phyloP scores from a whole-genome alignment of 2,329 filamentous ascomycete species.

The Phaeosphaeriaceae sp. region DNA sequence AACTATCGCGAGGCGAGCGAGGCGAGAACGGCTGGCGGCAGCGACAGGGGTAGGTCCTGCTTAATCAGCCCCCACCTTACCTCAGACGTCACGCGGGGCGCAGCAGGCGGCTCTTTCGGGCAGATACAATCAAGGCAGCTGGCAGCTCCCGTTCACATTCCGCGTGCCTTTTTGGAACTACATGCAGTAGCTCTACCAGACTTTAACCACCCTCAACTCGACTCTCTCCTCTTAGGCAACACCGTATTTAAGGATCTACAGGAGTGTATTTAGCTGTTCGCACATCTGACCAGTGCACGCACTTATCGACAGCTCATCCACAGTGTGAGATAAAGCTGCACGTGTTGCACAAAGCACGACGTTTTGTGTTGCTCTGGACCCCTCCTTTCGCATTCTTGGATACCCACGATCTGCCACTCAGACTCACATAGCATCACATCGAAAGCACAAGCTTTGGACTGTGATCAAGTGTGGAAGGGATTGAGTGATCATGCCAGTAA shows the following conservation, averaged over 20 bases:
- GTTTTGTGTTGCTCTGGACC: neutral
- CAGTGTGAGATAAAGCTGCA: neutral
- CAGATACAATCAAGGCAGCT: slow-evolving; percentile 28
- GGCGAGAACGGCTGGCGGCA: slow-evolving; percentile 2
- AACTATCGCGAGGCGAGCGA: slow-evolving; percentile 5
- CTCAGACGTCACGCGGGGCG: neutral
- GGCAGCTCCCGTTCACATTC: slow-evolving; percentile 19
- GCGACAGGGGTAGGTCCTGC: slow-evolving; percentile 13
- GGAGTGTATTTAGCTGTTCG: neutral
- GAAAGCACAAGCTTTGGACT: neutral
- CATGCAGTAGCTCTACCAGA: slow-evolving; percentile 1
- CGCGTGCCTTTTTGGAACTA: slow-evolving; percentile 9
- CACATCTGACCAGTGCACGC: neutral
- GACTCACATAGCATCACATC: neutral
- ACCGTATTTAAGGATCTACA: neutral
- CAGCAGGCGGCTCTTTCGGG: slow-evolving; percentile 20
- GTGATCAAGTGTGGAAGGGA: neutral
- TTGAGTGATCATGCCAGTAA: slow-evolving; percentile 40
- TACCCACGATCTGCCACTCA: neutral
- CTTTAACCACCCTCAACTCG: neutral
- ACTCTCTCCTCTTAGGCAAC: neutral
- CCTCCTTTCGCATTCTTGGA: neutral
- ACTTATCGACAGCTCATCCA: neutral
- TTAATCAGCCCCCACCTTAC: slow-evolving; percentile 30
- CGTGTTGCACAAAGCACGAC: neutral